Evolutionary conservation across 2,329 filamentous ascomycete genomes (phyloP), one percentile per base, ranked within the genome.

Genomic region (Rosellinia necatrix): DNA sequence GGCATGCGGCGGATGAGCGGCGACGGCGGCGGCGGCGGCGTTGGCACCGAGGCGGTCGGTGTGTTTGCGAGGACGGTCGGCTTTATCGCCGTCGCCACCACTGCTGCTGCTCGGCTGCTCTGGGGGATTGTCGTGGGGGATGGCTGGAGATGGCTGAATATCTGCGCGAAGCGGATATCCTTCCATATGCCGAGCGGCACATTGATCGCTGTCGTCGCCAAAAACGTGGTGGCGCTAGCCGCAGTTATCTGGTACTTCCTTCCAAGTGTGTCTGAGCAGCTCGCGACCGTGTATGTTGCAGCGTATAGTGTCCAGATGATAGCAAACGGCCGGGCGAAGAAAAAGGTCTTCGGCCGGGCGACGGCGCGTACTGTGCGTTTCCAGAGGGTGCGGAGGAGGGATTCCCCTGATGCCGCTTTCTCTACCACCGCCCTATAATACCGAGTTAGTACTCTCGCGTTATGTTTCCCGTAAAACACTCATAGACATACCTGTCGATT

Each of bases 271-370:
- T 35, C 29, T 25, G 43, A 35, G 43, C 19, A 35, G 43, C 43
- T 47, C 17, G 43, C 43, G 17, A 35, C 29, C 17, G 43, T 47
- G 25, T 47, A 47, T 17, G 43, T 47, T 4, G 43, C 43, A 7
- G 43, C 43, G 35, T 47, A 47, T 30, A 47, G 43, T 30, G 43
- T 47, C 43, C 43, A 47, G 19, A 47, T 13, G 22, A 47, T 47
- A 24, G 30, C 30, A 10, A 47, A 47, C 43, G 43, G 43, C 13
- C 29, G 43, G 12, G 29, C 12, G 2, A 35, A 35, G 43, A 47
- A 12, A n/a, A 47, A 47, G 6, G 19, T 17, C 29, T 12, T 35
- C 9, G 43, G 43, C 19, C 30, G 43, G 25, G 21, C 35, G 24
- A 30, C 43, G 12, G 43, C 43, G 17, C 35, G 21, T 29, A 25